Percentiles rank a stretch among this genome's conserved stretches.
Conservation (phyloP, 2,329 filamentous ascomycete species). For the Botryotinia narcissicola region DNA sequence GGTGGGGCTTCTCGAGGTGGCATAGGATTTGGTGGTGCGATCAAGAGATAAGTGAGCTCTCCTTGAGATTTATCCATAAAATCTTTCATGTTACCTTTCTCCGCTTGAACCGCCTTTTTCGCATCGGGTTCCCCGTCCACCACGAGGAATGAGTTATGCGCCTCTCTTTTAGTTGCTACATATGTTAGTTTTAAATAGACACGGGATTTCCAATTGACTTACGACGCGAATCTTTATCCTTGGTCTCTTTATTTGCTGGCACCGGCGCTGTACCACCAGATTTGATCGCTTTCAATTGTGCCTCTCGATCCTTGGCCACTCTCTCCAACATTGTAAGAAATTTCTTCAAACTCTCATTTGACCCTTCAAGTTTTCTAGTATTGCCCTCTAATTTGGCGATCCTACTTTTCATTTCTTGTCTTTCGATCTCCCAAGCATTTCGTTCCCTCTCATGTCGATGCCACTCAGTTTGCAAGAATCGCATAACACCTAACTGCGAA, state of each 20-base stretch:
- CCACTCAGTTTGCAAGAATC: constrained; percentile 98
- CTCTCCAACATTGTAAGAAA: constrained; percentile 87
- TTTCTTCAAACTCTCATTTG: constrained; percentile 85
- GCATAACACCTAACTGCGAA: constrained; percentile 88
- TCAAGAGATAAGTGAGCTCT: constrained; percentile 67
- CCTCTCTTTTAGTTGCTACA: constrained; percentile 20
- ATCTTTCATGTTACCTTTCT: constrained; percentile 55
- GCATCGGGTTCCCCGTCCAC: constrained; percentile 48
- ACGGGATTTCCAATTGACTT: constrained; percentile 33
- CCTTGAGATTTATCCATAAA: constrained; percentile 64
- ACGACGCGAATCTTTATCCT: constrained; percentile 59
- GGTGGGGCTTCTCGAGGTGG: constrained; percentile 64
- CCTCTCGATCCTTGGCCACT: constrained; percentile 80
- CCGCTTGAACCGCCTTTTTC: constrained; percentile 34
- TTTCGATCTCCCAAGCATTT: constrained; percentile 98
- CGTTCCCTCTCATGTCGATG: constrained; percentile 96
- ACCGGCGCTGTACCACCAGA: constrained; percentile 43
- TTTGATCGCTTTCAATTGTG: constrained; percentile 59
- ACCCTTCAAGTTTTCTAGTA: constrained; percentile 77
- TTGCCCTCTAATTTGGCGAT: constrained; percentile 94
- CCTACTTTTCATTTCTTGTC: constrained; percentile 97
- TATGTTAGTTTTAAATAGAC: constrained; percentile 12
- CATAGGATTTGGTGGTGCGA: constrained; percentile 62
- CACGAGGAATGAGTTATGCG: constrained; percentile 42
- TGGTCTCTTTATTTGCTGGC: constrained; percentile 47